Base-by-base conservation (phyloP, 2,329 filamentous ascomycete genomes). In the Diaporthe aspalathi region DNA sequence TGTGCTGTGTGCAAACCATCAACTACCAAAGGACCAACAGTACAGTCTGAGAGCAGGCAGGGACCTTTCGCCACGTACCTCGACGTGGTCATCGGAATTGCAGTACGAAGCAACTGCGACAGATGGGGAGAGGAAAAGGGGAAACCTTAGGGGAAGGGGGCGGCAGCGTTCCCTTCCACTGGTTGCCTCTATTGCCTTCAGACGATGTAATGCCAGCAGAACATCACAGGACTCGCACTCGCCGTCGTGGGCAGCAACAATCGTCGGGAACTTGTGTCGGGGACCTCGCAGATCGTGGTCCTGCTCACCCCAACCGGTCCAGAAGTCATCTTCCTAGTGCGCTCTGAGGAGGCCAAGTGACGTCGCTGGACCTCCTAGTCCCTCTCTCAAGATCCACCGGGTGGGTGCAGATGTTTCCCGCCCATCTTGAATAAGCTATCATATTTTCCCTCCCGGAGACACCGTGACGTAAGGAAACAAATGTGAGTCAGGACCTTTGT, bases 281-380 rank as follows among this genome's bases (percentile, higher is more conserved):
- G 45, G 45, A 65, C 29, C 50, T 50, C 45, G 45, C 45, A 49
- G 60, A 65, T 65, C 60, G 45, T 50, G 60, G 45, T 50, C 43
- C 60, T 50, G 60, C 60, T 35, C 43, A 11, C 60, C 60, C 60
- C 60, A 24, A 65, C 45, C 60, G 60, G 38, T 50, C 60, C 60
- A 65, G 29, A 65, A 50, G n/a, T 65, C 43, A 65, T 65, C 60
- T 65, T 63, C 60, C 45, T 65, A 50, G 60, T 65, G 60, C 27
- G 29, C 60, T 38, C 38, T 20, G 24, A 27, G n/a, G n/a, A 20
- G n/a, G 60, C 20, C 43, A 50, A 65, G 60, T 65, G 60, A 65
- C 60, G 60, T 65, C 60, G 60, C 45, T 8, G 43, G 60, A 29
- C 29, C 45, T 35, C 60, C 60, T 50, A 14, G 29, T 50, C 60